Base-by-base conservation (phyloP, 139 green algal genomes). In the Coelastrella sp. region DNA sequence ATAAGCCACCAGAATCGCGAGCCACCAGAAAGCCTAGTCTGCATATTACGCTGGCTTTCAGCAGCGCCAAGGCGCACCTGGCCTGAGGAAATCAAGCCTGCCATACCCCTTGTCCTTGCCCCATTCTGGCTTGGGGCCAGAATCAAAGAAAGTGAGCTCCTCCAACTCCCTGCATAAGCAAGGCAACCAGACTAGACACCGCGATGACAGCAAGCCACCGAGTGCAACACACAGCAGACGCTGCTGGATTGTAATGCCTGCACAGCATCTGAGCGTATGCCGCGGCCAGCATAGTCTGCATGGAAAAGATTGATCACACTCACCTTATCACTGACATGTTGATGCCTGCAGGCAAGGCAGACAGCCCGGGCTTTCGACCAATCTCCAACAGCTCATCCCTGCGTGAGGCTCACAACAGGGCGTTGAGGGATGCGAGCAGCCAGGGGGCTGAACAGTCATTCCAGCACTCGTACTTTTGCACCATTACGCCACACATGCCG, bases 61-160 rank as follows among this genome's bases (percentile, higher is more conserved):
- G 35, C 35, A 49, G 35, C 35, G 3, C 35, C 35, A 49, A 49
- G 35, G 68, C 68, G 15, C 14, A 91, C 87, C 87, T 75, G 87
- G 87, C 35, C 87, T 72, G 22, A 91, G 78, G 25, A 91, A 91
- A 66, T 87, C 87, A 22, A 79, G 78, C 56, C 87, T 66, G 35
- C 65, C 79, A 81, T 60, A 86, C 6, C 56, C 74, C 66, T 78
- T 87, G 35, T 91, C 87, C 65, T 91, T 91, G 87, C 12, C 20
- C 87, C 87, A 91, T 6, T 91, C 87, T 22, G 87, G 87, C 87
- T 91, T 91, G 49, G 79, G 79, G 1, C 87, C 87, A 35, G 87
- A 78, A 60, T 91, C 87, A 81, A 82, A 91, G 78, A 91, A 91
- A 0, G 87, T 91, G 20, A 91, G 87, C 78, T 91, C 87, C 27